Conservation (phyloP, 2,329 filamentous ascomycete species). For the Cordyceps cateniannulata region DNA sequence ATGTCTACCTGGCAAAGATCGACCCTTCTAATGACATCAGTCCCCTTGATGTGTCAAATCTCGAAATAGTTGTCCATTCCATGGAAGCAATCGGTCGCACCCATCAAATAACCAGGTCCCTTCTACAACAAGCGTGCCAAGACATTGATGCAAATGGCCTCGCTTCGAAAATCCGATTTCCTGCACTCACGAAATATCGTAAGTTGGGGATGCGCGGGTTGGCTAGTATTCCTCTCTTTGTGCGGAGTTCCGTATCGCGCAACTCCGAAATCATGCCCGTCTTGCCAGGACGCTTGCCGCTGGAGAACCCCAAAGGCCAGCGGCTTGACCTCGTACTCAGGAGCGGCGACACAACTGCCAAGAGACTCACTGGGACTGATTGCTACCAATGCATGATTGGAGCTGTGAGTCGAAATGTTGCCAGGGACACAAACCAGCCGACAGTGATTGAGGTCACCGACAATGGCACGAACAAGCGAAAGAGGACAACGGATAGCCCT, state of each 20-base stretch:
- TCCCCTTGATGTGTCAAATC: slow-evolving; percentile 36
- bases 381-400: slow-evolving; percentile 29
- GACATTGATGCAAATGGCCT: slow-evolving; percentile 60
- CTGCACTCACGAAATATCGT: slow-evolving; percentile 28
- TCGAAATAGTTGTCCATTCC: slow-evolving; percentile 71
- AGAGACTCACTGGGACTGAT: slow-evolving; percentile 17
- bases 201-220: slow-evolving; percentile 22
- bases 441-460: neutral
- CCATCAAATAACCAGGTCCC: slow-evolving; percentile 73
- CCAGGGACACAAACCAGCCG: slow-evolving; percentile 7
- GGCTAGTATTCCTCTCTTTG: slow-evolving; percentile 42
- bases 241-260: slow-evolving; percentile 36
- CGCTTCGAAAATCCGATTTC: slow-evolving; percentile 28
- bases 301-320: slow-evolving; percentile 26
- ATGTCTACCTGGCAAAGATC: slow-evolving; percentile 69
- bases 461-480: slow-evolving; percentile 24
- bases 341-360: slow-evolving; percentile 8
- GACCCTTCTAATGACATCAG: slow-evolving; percentile 54
- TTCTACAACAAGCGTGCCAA: slow-evolving; percentile 77
- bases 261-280: slow-evolving; percentile 35
- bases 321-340: neutral
- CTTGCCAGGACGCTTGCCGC: slow-evolving; percentile 38
- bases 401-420: slow-evolving; percentile 26
- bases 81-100: slow-evolving; percentile 70
- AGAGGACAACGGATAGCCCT: slow-evolving; percentile 24